Evolutionary conservation across 768 basidiomycete genomes (phyloP).

Genomic region (Sistotremastrum suecicum): DNA sequence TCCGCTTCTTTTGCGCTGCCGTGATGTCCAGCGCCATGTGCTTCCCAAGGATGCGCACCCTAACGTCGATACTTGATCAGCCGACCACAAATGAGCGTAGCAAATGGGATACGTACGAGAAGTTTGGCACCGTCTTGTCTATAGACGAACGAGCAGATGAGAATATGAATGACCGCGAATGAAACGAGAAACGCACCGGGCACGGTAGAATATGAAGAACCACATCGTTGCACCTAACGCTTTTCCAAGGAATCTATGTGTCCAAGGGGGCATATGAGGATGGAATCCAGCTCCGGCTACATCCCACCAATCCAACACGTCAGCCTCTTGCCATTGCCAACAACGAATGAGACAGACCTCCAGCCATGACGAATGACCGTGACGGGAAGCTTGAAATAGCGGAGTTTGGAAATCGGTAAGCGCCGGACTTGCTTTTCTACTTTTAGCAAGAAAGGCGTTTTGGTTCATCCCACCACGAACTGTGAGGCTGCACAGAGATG

Average conservation of each 20-base stretch:
- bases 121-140: conserved; percentile 71
- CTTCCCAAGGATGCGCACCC: conserved; percentile 44
- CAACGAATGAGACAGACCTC: background rate
- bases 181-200: conserved; percentile 44
- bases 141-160: conserved; percentile 2
- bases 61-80: background rate
- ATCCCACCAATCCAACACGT: background rate
- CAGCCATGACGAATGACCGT: background rate
- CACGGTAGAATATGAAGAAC: conserved; percentile 98
- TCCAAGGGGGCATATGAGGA: conserved; percentile 71
- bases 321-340: background rate
- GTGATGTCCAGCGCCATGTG: conserved; percentile 34
- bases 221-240: conserved; percentile 89
- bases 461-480: too few species aligned
- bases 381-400: too few species aligned
- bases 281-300: conserved; percentile 57
- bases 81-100: background rate
- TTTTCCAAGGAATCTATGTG: conserved; percentile 68
- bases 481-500: too few species aligned
- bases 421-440: too few species aligned
- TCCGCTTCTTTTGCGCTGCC: conserved; percentile 17
- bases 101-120: conserved; percentile 30
- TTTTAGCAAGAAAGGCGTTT: too few species aligned
- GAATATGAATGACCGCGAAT: background rate
- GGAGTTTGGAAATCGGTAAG: too few species aligned